These are phyloP conservation scores for Saturnispora sanitii DNA, from an alignment of 805 yeast species.

Conservation along the genomic window DNA sequence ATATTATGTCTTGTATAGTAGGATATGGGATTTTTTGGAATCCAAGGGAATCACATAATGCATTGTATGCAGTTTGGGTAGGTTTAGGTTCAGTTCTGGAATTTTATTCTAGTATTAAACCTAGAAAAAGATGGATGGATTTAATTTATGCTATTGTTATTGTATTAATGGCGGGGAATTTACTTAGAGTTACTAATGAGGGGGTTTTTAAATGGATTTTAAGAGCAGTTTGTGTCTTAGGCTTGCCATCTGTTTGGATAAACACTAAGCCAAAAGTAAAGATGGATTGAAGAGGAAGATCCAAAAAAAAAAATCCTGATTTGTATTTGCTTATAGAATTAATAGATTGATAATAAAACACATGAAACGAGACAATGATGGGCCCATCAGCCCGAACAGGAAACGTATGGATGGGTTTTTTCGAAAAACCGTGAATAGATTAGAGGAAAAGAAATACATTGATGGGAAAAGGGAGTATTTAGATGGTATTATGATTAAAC, in stretches of 20 bases:
- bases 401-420: not conserved
- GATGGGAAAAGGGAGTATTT: constrained; percentile 2
- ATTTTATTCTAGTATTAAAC: not conserved
- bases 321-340: no score
- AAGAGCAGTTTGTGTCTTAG: not conserved
- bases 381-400: not conserved
- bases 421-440: not conserved
- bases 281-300: no score
- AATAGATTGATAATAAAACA: no score
- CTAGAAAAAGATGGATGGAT: not conserved
- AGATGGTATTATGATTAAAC: constrained; percentile 3
- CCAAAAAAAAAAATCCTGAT: no score
- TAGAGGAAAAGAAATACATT: constrained; percentile 2
- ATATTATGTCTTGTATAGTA: not conserved
- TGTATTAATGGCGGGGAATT: constrained; percentile 7
- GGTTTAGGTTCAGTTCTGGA: constrained; percentile 1
- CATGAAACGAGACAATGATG: no score
- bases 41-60: not conserved
- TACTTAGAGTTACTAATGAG: constrained; percentile 1
- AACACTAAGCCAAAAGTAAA: constrained; percentile 1
- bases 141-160: not conserved
- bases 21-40: constrained; percentile 5
- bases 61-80: constrained; percentile 5
- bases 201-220: constrained; percentile 1
- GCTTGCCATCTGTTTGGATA: constrained; percentile 5